Base-by-base conservation (phyloP, 345 rosid genomes). In the Salix exigua region DNA sequence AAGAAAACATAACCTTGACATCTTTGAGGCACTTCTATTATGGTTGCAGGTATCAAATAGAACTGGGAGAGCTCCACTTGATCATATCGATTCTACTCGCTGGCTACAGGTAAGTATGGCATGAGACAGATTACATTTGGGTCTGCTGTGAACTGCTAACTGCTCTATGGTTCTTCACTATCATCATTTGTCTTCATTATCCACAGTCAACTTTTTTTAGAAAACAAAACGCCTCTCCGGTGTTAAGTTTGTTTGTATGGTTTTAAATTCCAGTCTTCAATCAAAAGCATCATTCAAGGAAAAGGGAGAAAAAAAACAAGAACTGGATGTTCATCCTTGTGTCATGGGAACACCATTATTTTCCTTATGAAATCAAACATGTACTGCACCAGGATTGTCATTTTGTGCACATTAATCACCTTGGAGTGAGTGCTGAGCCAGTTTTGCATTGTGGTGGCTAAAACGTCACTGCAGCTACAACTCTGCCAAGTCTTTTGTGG, bases 61-160 rank as follows among this genome's bases (percentile, higher is more conserved):
- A 90, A 89, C 89, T 85, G 87, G 83, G 77, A 91, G 93, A 88
- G 91, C 88, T 79, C 87, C 88, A 40, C 86, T 85, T 46, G 99
- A 96, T 78, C 97, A 96, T 73, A 74, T 75, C 68, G 98, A 96
- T 79, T 90, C 97, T 76, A 89, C 79, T 64, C 93, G 97, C 70
- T 96, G 98, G 98, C 90, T 96, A 81, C 99, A 89, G 82, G 99
- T 96, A 86, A 91, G 98, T 81, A 48, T 31, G 78, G 65, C 53
- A 80, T 73, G 61, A 80, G 66, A 63, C 44, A 31, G 75, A 44
- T 72, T 37, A 44, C 33, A 72, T 76, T 3, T 70, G 30, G 17
- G 16, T 30, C 65, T 64, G 62, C 81, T 67, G 60, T 44, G 19
- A 68, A 38, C 68, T 80, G 5, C 63, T 62, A 63, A 18, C 33